phyloP scores from a whole-genome alignment of 148 eudicot genomes.

The Fagopyrum tataricum region DNA sequence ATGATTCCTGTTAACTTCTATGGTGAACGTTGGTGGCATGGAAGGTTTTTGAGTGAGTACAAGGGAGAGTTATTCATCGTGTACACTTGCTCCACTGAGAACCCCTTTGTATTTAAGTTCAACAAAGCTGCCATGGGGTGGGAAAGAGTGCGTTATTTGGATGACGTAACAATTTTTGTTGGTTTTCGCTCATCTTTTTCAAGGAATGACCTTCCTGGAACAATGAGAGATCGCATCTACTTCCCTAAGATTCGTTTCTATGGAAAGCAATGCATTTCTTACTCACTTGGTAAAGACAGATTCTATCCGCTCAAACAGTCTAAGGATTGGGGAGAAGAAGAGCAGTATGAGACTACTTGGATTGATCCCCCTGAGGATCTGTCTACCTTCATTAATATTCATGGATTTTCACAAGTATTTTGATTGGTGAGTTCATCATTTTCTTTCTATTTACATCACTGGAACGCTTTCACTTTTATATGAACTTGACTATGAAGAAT shows the following conservation, averaged over 20 bases:
- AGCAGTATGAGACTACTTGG: constrained; percentile 74
- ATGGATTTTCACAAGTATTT: constrained; percentile 11
- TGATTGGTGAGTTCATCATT: neutral
- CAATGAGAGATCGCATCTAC: constrained; percentile 62
- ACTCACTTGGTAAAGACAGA: constrained; percentile 49
- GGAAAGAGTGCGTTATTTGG: constrained; percentile 52
- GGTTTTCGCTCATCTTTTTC: constrained; percentile 66
- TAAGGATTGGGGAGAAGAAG: constrained; percentile 84
- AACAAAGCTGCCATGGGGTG: constrained; percentile 46
- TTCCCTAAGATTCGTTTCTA: constrained; percentile 73
- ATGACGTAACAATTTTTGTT: constrained; percentile 61
- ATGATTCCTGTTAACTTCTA: constrained; percentile 56
- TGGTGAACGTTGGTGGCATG: constrained; percentile 74
- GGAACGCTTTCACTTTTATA: neutral
- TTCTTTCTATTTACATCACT: neutral
- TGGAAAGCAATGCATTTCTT: constrained; percentile 67
- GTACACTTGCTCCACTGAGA: constrained; percentile 57
- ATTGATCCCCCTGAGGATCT: constrained; percentile 62
- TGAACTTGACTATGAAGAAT: neutral
- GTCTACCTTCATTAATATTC: constrained; percentile 34
- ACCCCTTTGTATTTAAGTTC: constrained; percentile 62
- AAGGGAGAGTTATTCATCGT: constrained; percentile 54
- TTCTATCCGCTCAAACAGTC: constrained; percentile 73
- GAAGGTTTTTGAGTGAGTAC: constrained; percentile 65
- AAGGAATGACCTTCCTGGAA: constrained; percentile 61